Conservation (phyloP, 1,139 yeast genomes). For the Kodamaea suecica region DNA sequence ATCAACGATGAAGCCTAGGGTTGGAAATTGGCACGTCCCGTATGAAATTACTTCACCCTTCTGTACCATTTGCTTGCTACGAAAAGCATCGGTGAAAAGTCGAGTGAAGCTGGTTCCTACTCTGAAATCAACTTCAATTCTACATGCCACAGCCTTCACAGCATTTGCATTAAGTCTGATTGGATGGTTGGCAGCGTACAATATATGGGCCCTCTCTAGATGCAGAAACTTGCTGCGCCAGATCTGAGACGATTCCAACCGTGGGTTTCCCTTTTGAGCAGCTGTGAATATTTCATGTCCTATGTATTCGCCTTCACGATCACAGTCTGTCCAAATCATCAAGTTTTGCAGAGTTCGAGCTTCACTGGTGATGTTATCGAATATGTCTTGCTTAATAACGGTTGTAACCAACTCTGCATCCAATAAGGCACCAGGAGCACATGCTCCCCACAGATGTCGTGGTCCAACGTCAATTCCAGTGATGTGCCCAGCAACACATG, state of each 20-base stretch:
- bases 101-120: conserved; percentile 91
- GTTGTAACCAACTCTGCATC: conserved; percentile 58
- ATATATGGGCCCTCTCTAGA: conserved; percentile 70
- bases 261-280: conserved; percentile 56
- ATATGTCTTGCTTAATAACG: conserved; percentile 47
- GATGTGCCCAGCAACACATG: conserved; percentile 88
- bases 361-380: conserved; percentile 67
- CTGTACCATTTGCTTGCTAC: conserved; percentile 23
- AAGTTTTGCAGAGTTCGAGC: conserved; percentile 58
- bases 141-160: conserved; percentile 79
- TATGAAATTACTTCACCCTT: conserved; percentile 52
- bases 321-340: conserved; percentile 99
- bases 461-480: conserved; percentile 63
- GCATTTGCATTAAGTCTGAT: conserved; percentile 59
- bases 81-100: conserved; percentile 54
- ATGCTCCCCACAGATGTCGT: conserved; percentile 59
- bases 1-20: conserved; percentile 96
- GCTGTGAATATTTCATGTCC: conserved; percentile 80
- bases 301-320: conserved; percentile 95
- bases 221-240: conserved; percentile 86
- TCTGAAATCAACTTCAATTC: conserved; percentile 84
- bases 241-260: conserved; percentile 45
- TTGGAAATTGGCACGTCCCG: conserved; percentile 97
- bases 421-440: conserved; percentile 63
- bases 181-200: conserved; percentile 73